A percentile compares a stretch with the other conserved stretches of the same genome.
These are phyloP conservation scores for Wolfiporia cocos DNA, from an alignment of 1,284 basidiomycete genomes.

Conservation along the genomic window DNA sequence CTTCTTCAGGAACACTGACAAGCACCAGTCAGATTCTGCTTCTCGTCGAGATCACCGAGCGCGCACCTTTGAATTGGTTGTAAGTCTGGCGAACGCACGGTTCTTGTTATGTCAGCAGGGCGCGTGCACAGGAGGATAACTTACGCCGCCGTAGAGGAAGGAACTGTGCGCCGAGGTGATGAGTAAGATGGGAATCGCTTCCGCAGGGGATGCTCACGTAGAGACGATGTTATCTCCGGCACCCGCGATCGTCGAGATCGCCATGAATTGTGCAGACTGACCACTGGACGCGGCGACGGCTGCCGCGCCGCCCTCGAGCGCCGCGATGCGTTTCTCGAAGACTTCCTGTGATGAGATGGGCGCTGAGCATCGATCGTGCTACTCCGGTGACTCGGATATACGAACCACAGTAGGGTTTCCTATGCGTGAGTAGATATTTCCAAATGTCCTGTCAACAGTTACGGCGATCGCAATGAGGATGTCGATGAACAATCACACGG, in stretches of 20 bases:
- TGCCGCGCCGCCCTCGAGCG: conserved; percentile 77
- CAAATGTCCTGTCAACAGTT: conserved; percentile 40
- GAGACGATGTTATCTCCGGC: conserved; percentile 82
- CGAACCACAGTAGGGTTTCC: conserved; percentile 80
- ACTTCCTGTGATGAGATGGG: conserved; percentile 48
- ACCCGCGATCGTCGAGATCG: conserved; percentile 59
- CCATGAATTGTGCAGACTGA: conserved; percentile 79
- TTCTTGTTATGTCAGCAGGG: no score
- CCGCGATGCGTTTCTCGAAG: conserved; percentile 82
- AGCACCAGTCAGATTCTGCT: no score
- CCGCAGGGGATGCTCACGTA: conserved; percentile 37
- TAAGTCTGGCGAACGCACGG: conserved; percentile 61
- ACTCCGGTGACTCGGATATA: conserved; percentile 12
- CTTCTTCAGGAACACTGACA: conserved; percentile 67
- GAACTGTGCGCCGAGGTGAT: conserved; percentile 34
- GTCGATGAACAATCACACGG: neutral
- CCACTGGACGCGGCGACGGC: conserved; percentile 79
- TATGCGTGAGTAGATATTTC: conserved; percentile 76
- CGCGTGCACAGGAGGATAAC: conserved; percentile 18
- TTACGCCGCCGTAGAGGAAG: conserved; percentile 63
- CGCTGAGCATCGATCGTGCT: no score
- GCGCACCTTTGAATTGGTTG: conserved; percentile 81
- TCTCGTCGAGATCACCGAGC: no score
- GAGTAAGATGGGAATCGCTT: neutral
- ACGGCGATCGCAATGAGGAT: neutral